A percentile compares a stretch with the other conserved stretches of the same genome.
These are phyloP conservation scores for Usnea hakonensis DNA, from an alignment of 495 filamentous ascomycete genomes.

Conservation along the genomic window DNA sequence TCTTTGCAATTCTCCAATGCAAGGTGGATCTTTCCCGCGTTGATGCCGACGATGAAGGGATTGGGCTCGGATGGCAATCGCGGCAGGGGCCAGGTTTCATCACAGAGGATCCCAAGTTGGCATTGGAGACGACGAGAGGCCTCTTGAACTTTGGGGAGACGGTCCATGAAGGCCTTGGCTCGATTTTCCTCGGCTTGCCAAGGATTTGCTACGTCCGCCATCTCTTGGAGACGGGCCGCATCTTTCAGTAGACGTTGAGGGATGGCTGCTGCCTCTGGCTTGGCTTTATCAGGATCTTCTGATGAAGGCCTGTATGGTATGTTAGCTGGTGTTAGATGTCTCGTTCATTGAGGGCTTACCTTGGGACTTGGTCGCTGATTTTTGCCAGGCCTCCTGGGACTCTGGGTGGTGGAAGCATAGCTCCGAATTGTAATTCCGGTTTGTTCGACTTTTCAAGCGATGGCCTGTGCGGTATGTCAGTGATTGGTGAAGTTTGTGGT, in stretches of 20 bases:
- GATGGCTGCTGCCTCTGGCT: background rate
- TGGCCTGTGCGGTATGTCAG: background rate
- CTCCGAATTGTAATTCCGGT: background rate
- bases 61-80: background rate
- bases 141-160: conserved; percentile 6
- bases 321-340: background rate
- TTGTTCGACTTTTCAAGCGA: background rate
- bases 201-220: conserved; percentile 6
- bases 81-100: conserved; percentile 5
- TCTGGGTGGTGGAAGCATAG: background rate
- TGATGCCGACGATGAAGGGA: background rate
- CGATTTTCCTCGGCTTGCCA: conserved; percentile 5
- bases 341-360: background rate
- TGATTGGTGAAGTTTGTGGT: background rate
- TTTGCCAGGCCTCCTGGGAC: background rate
- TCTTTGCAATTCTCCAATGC: conserved; percentile 8
- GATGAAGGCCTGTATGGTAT: background rate
- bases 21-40: background rate
- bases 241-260: background rate
- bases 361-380: background rate
- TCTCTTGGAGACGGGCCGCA: conserved; percentile 9
- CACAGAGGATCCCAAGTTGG: conserved; percentile 3
- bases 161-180: conserved; percentile 5
- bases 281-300: background rate
- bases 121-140: conserved; percentile 11